Evolutionary conservation across 1,284 basidiomycete species (phyloP).

Genomic region (Pseudomicrostroma phylloplanum): DNA sequence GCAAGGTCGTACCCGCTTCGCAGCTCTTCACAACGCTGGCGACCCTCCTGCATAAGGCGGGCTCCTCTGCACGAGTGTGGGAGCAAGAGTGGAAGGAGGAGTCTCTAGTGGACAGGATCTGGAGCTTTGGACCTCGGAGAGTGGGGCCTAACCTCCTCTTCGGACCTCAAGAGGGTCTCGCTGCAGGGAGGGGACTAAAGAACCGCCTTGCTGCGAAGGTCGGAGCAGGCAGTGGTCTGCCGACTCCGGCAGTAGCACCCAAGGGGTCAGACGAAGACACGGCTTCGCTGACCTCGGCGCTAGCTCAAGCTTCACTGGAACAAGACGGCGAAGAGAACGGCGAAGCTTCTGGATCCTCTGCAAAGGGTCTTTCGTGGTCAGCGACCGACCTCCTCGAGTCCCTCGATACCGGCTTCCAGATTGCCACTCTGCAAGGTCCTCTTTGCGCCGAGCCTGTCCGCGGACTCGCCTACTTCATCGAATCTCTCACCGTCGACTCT

Average conservation of each 20-base stretch:
- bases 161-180: background rate
- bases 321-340: slow-evolving; percentile 4
- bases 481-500: slow-evolving; percentile 63
- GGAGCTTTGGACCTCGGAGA: slow-evolving; percentile 84
- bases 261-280: background rate
- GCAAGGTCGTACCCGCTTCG: slow-evolving; percentile 50
- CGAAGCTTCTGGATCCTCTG: too few relatives aligned
- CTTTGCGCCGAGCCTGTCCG: slow-evolving; percentile 91
- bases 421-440: slow-evolving; percentile 87
- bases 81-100: slow-evolving; percentile 64
- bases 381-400: slow-evolving; percentile 33
- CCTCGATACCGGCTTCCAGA: slow-evolving; percentile 89
- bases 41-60: slow-evolving; percentile 63
- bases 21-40: slow-evolving; percentile 74
- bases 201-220: background rate
- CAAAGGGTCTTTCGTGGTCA: slow-evolving; percentile 10
- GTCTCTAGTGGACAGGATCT: slow-evolving; percentile 64
- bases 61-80: slow-evolving; percentile 52
- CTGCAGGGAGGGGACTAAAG: background rate
- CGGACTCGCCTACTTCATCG: slow-evolving; percentile 85
- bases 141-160: slow-evolving; percentile 70
- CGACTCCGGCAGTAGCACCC: background rate
- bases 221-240: background rate
- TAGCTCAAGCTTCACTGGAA: background rate
- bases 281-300: background rate